Base-by-base conservation (phyloP, 2,329 filamentous ascomycete species). In the Diplocarpon rosae region DNA sequence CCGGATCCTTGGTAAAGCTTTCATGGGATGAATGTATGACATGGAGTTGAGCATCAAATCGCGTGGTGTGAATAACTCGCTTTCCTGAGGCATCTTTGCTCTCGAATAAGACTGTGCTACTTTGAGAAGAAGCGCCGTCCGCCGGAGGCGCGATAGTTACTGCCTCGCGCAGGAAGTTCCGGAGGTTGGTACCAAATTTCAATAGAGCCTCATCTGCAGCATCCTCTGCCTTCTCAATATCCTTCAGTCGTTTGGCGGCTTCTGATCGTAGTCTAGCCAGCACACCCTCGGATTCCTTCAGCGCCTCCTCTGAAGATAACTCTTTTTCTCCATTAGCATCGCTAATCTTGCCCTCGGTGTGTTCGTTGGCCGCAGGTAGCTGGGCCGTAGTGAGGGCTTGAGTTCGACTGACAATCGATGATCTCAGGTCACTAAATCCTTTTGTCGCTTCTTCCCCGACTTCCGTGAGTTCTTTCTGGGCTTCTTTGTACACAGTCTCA, bases 11-110 rank as follows among this genome's bases (percentile, higher is more conserved):
- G 44, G 77, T 76, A 65, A 96, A 94, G 56, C 80, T 85, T 50
- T 92, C 83, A 32, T 80, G 65, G 15, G 80, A 84, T 4, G 86
- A 89, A 64, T 98, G 92, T 48, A 98, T 89, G 29, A 94, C 88
- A 61, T 98, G 90, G 50, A 98, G 70, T 65, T 96, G 92, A 1
- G 92, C 92, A 59, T 98, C 92, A 61, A 95, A 90, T 49, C 92
- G 76, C 41, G 88, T 95, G 1, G 87, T 85, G 63, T 98, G 92
- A 52, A 96, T 94, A 13, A 96, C 87, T 44, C 92, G 76, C 70
- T 92, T 95, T 20, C 89, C 90, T 39, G 79, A 76, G 5, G 84
- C 79, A 64, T 95, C 90, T 63, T 90, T 94, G 60, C 86, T 94
- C 68, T 96, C 92, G 58, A 96, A 98, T 4, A 95, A 71, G 28